Conservation (phyloP, 352 stramenopile genomes). For the Pythium pyrilobum region DNA sequence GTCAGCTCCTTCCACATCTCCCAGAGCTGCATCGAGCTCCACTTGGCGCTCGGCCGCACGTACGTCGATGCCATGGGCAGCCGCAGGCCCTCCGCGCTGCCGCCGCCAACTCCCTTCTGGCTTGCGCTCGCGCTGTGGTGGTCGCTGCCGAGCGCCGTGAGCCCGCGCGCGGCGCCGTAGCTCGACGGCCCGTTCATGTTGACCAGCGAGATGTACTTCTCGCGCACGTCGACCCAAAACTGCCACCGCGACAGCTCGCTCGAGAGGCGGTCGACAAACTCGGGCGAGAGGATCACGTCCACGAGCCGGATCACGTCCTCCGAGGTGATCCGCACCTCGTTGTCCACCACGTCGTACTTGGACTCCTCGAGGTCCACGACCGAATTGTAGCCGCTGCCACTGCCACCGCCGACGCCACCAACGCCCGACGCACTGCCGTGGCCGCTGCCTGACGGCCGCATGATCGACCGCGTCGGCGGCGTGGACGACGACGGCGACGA, state of each 20-base stretch:
- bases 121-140: not conserved
- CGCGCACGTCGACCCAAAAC: constrained; percentile 73
- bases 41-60: constrained; percentile 27
- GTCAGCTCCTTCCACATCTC: constrained; percentile 81
- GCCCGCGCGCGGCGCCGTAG: constrained; percentile 17
- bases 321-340: constrained; percentile 59
- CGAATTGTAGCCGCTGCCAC: not conserved
- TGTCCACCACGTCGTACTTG: constrained; percentile 32
- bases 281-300: constrained; percentile 63
- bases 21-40: constrained; percentile 79
- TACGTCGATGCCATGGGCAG: constrained; percentile 10
- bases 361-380: constrained; percentile 12
- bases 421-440: not conserved
- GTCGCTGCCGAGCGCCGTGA: constrained; percentile 11
- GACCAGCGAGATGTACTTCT: constrained; percentile 65
- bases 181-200: constrained; percentile 15
- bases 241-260: constrained; percentile 69
- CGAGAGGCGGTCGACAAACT: constrained; percentile 63
- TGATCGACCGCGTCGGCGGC: not conserved
- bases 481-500: not conserved
- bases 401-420: not conserved
- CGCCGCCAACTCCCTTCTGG: not conserved
- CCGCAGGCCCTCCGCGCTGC: not conserved
- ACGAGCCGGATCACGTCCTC: constrained; percentile 73
- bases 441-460: not conserved